Base-by-base conservation (phyloP, 139 green algal genomes). In the Pseudopediastrum boryanum region DNA sequence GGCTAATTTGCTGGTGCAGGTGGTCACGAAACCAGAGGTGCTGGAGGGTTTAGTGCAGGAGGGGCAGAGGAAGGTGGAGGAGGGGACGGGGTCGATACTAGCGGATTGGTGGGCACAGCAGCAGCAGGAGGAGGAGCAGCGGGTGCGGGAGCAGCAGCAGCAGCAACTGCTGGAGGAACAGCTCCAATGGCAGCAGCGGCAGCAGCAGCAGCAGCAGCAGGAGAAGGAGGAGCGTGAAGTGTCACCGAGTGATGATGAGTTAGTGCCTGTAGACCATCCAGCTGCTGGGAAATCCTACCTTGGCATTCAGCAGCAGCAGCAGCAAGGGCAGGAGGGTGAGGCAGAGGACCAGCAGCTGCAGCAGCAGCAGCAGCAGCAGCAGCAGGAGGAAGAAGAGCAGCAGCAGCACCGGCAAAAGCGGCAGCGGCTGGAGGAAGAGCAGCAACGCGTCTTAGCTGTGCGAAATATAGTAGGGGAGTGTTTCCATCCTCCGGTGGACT, bases 191-290 rank as follows among this genome's bases (percentile, higher is more conserved):
- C 46, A 56, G 13, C 12, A 16, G 46, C 46, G 13, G 46, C 66
- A 74, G 66, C 66, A 74, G 42, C 21, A 44, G 10, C 68, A 76
- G 68, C 68, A 76, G 46, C 68, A 76, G 68, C 68, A 75, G 38
- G 10, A 65, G 25, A 10, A 31, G 13, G 25, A 38, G 56, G 25
- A 65, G 13, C 46, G 16, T n/a, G 48, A n/a, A 58, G 16, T 58
- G 48, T 21, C 16, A 21, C 48, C 48, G 16, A 16, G 19, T 58
- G 19, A 21, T 21, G 48, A n/a, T 58, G 48, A 16, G 48, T 21
- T 58, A 21, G 48, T 16, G 19, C 48, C 48, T n/a, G 48, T 16
- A n/a, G 48, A n/a, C 48, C 48, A 58, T 59, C 43, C 66, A 74
- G 54, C 54, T 39, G 54, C 54, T 13, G n/a, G n/a, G n/a, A n/a